A percentile compares a stretch with the other conserved stretches of the same genome.
These are phyloP conservation scores for Pascua guehoae DNA, from an alignment of 1,284 basidiomycete species.

Conservation along the genomic window DNA sequence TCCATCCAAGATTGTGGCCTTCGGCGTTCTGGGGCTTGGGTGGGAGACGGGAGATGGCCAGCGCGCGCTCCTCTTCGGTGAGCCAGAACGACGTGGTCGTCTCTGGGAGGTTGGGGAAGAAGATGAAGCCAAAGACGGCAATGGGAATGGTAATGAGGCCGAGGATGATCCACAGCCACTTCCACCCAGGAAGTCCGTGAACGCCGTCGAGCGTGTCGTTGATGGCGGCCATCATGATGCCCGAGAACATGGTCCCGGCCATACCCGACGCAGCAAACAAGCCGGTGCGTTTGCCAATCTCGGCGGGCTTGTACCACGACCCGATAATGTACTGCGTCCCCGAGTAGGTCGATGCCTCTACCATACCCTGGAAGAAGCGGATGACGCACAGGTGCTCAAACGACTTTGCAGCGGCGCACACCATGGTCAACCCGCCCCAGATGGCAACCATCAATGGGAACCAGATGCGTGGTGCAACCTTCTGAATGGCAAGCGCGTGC, in stretches of 20 bases:
- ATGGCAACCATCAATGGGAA: conserved; percentile 5
- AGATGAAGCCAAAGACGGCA: conserved; percentile 13
- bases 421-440: conserved; percentile 12
- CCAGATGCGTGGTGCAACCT: background rate
- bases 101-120: conserved; percentile 13
- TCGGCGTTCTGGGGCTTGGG: conserved; percentile 4
- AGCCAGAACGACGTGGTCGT: conserved; percentile 11
- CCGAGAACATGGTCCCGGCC: conserved; percentile 12
- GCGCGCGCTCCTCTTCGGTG: conserved; percentile 5
- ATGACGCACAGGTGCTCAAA: conserved; percentile 61
- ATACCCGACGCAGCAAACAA: conserved; percentile 11
- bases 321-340: conserved; percentile 66
- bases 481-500: background rate
- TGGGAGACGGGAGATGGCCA: conserved; percentile 13
- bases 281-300: conserved; percentile 12
- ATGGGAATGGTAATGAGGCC: conserved; percentile 16
- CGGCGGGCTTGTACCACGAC: conserved; percentile 27
- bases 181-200: conserved; percentile 30
- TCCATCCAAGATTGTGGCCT: conserved; percentile 5
- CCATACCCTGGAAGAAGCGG: conserved; percentile 68
- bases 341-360: conserved; percentile 68
- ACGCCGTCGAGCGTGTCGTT: conserved; percentile 26
- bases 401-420: conserved; percentile 18
- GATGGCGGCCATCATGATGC: conserved; percentile 16
- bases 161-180: conserved; percentile 14